phyloP scores from a whole-genome alignment of 495 filamentous ascomycete species.

The Platismatia glauca region DNA sequence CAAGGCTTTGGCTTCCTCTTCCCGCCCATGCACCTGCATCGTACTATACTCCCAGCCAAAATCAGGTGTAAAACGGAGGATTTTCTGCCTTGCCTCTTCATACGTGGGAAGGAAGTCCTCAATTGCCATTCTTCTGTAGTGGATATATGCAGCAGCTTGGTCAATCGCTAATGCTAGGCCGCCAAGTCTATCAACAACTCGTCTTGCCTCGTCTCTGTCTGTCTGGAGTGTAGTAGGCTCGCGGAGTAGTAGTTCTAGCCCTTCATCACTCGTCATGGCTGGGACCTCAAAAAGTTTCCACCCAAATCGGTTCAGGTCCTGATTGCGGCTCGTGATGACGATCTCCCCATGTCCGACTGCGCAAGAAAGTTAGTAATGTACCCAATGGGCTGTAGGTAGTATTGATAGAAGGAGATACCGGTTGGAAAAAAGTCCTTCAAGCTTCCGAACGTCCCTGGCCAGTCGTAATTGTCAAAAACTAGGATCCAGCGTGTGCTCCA shows the following conservation, averaged over 20 bases:
- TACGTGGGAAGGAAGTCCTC: neutral
- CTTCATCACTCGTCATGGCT: neutral
- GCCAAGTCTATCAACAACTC: neutral
- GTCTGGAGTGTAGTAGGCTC: neutral
- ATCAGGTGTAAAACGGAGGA: neutral
- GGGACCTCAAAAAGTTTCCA: neutral
- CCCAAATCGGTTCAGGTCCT: neutral
- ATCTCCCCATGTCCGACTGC: neutral
- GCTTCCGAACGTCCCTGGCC: neutral
- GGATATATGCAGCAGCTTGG: constrained; percentile 5
- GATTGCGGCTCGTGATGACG: neutral
- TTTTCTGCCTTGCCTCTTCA: neutral
- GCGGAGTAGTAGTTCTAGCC: neutral
- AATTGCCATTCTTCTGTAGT: neutral
- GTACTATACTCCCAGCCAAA: neutral
- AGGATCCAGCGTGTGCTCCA: neutral
- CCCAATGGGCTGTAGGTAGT: too few relatives aligned
- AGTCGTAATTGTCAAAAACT: constrained; percentile 1
- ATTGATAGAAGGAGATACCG: neutral
- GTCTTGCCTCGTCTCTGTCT: neutral
- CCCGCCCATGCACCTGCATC: neutral
- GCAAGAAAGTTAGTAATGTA: neutral
- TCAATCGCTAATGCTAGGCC: neutral
- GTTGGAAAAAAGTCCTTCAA: neutral
- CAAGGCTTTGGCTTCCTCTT: neutral